Base-by-base conservation (phyloP, 2,329 filamentous ascomycete genomes). In the Colletotrichum theobromicola region DNA sequence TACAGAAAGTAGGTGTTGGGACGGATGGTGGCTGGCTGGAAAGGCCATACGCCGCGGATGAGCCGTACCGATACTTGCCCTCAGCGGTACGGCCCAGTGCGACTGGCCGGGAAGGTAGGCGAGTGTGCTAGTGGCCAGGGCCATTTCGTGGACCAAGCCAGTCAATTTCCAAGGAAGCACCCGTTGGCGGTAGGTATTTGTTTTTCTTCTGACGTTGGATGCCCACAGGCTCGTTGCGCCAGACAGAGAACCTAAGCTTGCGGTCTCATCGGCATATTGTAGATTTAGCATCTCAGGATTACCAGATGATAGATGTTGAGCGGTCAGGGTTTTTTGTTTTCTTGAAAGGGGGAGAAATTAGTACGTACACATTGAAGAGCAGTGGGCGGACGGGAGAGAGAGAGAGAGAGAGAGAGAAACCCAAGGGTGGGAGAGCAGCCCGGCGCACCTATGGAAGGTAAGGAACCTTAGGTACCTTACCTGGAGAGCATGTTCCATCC, bases 101-200 rank as follows among this genome's bases (percentile, higher is more conserved):
- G 42, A 50, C 42, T 50, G 42, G 42, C 42, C 42, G n/a, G 42
- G 42, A 13, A 50, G 42, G 42, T 46, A 21, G n/a, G 42, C 42
- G 42, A 46, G n/a, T 21, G 42, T 21, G 42, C 42, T 50, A 13
- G 42, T 21, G 42, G 24, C 35, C 16, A 37, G n/a, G 34, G 30
- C 65, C 46, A 61, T 50, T 57, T 28, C 24, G 24, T 57, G 24
- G 16, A 57, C 53, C 21, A 28, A n/a, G 32, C 71, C 50, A 64
- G 37, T 74, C 24, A 35, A 60, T 60, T 74, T 70, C 50, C 71
- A 65, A 65, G 67, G 50, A 71, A 74, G 67, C 67, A 70, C 50
- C 67, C 53, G 60, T 71, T 53, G 61, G 61, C 67, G 30, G 60
- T 57, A 37, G 30, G 60, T 57, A 37, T 46, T 57, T 50, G 24